A percentile compares a stretch with the other conserved stretches of the same genome.
Evolutionary conservation across 441 rosid genomes (phyloP).

Genomic region (Corymbia calophylla): DNA sequence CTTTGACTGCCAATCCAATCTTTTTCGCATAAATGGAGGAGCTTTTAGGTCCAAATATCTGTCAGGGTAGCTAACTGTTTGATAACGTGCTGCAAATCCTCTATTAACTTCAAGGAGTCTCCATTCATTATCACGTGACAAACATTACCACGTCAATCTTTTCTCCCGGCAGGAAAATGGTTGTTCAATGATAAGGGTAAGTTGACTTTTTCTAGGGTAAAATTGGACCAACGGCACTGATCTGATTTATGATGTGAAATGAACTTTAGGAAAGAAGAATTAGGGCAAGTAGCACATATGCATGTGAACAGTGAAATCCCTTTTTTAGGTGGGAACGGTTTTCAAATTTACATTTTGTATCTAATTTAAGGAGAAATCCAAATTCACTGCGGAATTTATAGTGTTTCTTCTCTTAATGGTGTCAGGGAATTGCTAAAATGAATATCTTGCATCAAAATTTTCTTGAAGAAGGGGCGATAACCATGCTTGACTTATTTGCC

Average conservation of each 20-base stretch:
- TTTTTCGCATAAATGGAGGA: not conserved
- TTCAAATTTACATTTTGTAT: not conserved
- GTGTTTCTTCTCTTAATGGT: not conserved
- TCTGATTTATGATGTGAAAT: not conserved
- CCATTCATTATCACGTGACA: not conserved
- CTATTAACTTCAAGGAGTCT: not conserved
- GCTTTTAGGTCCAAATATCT: not conserved
- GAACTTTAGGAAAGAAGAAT: not conserved
- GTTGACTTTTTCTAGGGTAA: not conserved
- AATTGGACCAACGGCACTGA: not conserved
- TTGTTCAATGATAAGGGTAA: not conserved
- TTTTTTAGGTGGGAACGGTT: not conserved
- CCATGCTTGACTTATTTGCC: not conserved
- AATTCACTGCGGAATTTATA: not conserved
- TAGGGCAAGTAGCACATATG: not conserved
- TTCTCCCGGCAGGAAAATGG: not conserved
- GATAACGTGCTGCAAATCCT: not conserved
- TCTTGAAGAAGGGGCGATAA: not conserved
- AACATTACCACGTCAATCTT: not conserved
- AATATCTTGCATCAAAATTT: not conserved
- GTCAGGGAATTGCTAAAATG: not conserved
- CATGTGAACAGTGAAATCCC: not conserved
- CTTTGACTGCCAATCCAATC: not conserved
- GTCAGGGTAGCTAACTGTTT: not conserved
- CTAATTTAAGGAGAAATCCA: not conserved